Evolutionary conservation across 495 filamentous ascomycete genomes (phyloP).

Genomic region (Aspergillus saccharolyticus): DNA sequence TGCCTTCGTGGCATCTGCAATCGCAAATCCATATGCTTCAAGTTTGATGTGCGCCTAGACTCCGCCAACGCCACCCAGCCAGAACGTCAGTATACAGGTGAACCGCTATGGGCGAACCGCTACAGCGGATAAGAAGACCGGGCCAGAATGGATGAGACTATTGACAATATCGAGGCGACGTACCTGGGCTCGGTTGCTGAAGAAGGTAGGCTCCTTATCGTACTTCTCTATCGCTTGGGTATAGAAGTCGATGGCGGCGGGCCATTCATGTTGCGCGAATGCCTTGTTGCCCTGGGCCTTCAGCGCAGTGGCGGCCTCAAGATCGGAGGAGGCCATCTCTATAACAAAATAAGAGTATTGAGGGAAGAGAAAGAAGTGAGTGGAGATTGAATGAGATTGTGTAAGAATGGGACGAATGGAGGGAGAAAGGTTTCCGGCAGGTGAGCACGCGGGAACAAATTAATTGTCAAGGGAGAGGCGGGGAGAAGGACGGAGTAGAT

Average conservation of each 20-base stretch:
- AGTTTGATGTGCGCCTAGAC: slow-evolving; percentile 85
- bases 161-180: slow-evolving; percentile 15
- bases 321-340: slow-evolving; percentile 45
- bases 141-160: neutral
- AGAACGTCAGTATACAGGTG: slow-evolving; percentile 17
- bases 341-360: slow-evolving; percentile 1
- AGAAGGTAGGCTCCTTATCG: slow-evolving; percentile 80
- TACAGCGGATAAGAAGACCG: neutral
- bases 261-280: slow-evolving; percentile 85
- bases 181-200: slow-evolving; percentile 91
- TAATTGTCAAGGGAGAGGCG: neutral
- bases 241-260: slow-evolving; percentile 77
- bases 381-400: slow-evolving; percentile 3
- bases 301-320: slow-evolving; percentile 68
- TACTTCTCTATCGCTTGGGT: slow-evolving; percentile 84
- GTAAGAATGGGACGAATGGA: neutral
- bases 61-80: neutral
- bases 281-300: slow-evolving; percentile 95
- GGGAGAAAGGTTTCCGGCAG: slow-evolving; percentile 13
- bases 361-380: slow-evolving; percentile 8
- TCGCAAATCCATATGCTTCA: slow-evolving; percentile 88
- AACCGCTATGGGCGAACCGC: no score
- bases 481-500: slow-evolving; percentile 4
- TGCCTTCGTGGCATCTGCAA: slow-evolving; percentile 88
- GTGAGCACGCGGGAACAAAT: slow-evolving; percentile 33